These are phyloP conservation scores for Saturnispora gosingensis DNA, from an alignment of 805 yeast species.

Conservation along the genomic window DNA sequence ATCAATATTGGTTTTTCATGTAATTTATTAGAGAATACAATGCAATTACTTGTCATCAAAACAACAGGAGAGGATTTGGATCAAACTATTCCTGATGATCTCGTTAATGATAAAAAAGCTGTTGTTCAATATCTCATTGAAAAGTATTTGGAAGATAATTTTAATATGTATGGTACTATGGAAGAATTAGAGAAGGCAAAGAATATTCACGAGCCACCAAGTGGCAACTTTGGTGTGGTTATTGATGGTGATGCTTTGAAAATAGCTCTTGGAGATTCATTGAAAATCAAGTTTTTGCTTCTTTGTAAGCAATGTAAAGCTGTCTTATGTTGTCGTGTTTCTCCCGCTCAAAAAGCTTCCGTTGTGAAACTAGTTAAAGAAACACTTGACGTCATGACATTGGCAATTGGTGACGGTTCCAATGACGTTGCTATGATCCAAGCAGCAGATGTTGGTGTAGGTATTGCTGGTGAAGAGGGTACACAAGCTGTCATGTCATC, in stretches of 20 bases:
- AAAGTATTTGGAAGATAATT: constrained; percentile 45
- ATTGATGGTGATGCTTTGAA: constrained; percentile 76
- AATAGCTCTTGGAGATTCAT: constrained; percentile 35
- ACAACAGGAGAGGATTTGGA: constrained; percentile 49
- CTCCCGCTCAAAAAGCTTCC: constrained; percentile 82
- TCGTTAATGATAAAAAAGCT: constrained; percentile 17
- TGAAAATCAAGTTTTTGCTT: constrained; percentile 49
- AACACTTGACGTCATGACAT: constrained; percentile 68
- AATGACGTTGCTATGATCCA: constrained; percentile 90
- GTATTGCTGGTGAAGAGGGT: constrained; percentile 90
- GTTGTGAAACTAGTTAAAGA: constrained; percentile 73
- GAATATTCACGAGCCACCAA: constrained; percentile 57
- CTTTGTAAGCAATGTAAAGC: constrained; percentile 75
- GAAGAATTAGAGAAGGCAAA: constrained; percentile 50
- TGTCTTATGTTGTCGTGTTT: constrained; percentile 79
- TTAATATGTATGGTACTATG: constrained; percentile 47
- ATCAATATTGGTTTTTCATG: constrained; percentile 83
- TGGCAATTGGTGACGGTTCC: constrained; percentile 85
- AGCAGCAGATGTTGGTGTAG: constrained; percentile 80
- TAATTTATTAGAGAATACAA: constrained; percentile 63
- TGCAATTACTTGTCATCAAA: constrained; percentile 63
- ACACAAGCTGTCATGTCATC: constrained; percentile 84
- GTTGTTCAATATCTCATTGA: constrained; percentile 41
- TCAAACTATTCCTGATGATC: constrained; percentile 28
- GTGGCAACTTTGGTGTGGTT: constrained; percentile 56